Evolutionary conservation across 2,329 filamentous ascomycete species (phyloP), one percentile per base, ranked within the genome.

Genomic region (Hypoxylon sp.): DNA sequence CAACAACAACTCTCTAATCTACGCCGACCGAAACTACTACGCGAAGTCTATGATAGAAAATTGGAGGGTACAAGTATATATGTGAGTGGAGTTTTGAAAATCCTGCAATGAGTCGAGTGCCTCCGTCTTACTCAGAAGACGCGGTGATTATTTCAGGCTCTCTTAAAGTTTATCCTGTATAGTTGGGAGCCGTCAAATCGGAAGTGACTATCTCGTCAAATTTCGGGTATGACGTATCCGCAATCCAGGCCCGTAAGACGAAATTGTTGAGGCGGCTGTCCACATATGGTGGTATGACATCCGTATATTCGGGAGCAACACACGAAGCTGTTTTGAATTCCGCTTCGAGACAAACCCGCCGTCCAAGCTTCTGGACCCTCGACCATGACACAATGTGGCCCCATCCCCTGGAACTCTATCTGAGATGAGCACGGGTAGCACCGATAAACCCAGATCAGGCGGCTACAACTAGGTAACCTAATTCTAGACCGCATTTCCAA

Each of bases 401-500:
- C 39, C 31, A 57, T 47, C 39, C 60, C 39, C 47, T 48, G 44
- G 48, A 68, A 60, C 53, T 57, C 54, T 47, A 62, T 65, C 60
- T 62, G 9, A 39, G 42, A 60, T 39, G 48, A 54, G 53, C 50
- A 62, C 61, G 48, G 64, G 52, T 64, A 54, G 33, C 47, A 51
- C 55, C 65, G 65, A 60, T 52, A 37, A 59, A 42, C 54, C 33
- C 22, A 60, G 65, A 68, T 67, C 37, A 66, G 50, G 58, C 54
- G 62, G 61, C 54, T 66, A 66, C 62, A 69, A 61, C 63, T 60
- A 68, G 65, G 54, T 48, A 69, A 66, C 53, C 46, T 60, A 54
- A 57, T 35, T 57, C 50, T 54, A 47, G 58, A 48, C 59, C 48
- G 44, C 46, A 57, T 17, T 19, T 44, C n/a, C n/a, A n/a, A n/a